Percentiles rank a stretch among this genome's conserved stretches.
Conservation (phyloP, 2,329 filamentous ascomycete genomes). For the Fusarium neocosmosporiellum region DNA sequence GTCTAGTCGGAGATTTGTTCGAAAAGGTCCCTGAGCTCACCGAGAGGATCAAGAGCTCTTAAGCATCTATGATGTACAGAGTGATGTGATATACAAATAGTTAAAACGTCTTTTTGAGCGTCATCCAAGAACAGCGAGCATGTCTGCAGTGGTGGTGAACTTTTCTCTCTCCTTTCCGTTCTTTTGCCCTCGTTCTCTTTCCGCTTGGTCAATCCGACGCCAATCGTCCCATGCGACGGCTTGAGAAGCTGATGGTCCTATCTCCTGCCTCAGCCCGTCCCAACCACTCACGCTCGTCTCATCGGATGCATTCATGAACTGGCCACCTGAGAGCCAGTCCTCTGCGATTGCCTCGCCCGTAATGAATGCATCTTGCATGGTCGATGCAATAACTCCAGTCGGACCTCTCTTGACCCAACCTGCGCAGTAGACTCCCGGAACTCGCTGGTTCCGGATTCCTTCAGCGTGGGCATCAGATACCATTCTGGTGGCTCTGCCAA, state of each 20-base stretch:
- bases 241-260: slow-evolving; percentile 63
- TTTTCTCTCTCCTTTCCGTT: slow-evolving; percentile 84
- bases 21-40: slow-evolving; percentile 96
- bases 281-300: slow-evolving; percentile 66
- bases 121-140: slow-evolving; percentile 64
- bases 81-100: slow-evolving; percentile 43
- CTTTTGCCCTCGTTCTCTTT: slow-evolving; percentile 72
- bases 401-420: slow-evolving; percentile 97
- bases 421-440: slow-evolving; percentile 85
- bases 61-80: slow-evolving; percentile 38
- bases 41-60: slow-evolving; percentile 83
- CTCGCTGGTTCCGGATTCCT: slow-evolving; percentile 54
- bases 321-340: slow-evolving; percentile 72
- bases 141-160: slow-evolving; percentile 67
- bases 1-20: slow-evolving; percentile 94
- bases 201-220: slow-evolving; percentile 82
- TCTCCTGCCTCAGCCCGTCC: slow-evolving; percentile 77
- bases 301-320: slow-evolving; percentile 51
- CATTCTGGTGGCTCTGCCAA: slow-evolving; percentile 73
- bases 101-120: slow-evolving; percentile 31
- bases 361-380: slow-evolving; percentile 93
- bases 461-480: slow-evolving; percentile 42
- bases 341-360: slow-evolving; percentile 84
- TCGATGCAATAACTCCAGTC: slow-evolving; percentile 94
- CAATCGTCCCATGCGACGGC: slow-evolving; percentile 87